These are phyloP conservation scores for Withania somnifera DNA, from an alignment of 305 asterid genomes.

Conservation along the genomic window DNA sequence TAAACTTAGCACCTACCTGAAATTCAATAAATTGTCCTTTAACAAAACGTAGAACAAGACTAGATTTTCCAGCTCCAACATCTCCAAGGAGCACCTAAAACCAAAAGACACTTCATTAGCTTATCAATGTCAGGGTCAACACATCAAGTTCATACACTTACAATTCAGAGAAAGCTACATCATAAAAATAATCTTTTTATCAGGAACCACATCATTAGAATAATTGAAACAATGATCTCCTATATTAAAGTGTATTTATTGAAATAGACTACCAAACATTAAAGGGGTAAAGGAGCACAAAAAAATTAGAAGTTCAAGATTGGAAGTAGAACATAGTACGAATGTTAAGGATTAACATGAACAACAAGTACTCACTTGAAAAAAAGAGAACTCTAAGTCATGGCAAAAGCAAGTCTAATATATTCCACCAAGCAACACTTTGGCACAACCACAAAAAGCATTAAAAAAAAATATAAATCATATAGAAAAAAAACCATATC, in stretches of 20 bases:
- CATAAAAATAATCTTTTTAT: too few species aligned
- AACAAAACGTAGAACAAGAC: conserved; percentile 73
- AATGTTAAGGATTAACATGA: neutral
- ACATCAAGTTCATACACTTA: neutral
- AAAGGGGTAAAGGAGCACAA: neutral
- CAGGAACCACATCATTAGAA: neutral
- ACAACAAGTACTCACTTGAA: neutral
- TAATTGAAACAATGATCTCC: neutral
- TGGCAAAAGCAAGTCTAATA: neutral
- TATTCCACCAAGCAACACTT: neutral
- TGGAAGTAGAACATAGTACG: neutral
- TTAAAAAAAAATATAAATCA: neutral
- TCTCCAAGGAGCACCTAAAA: conserved; percentile 77
- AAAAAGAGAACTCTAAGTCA: neutral
- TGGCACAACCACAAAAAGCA: neutral
- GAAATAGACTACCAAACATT: neutral
- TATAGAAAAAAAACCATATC: neutral
- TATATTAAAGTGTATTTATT: neutral
- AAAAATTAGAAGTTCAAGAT: neutral
- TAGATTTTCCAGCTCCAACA: conserved; percentile 84
- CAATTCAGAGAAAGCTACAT: neutral
- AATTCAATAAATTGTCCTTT: conserved; percentile 78
- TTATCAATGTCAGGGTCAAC: neutral
- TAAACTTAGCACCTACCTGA: conserved; percentile 38
- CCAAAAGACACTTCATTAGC: neutral